A percentile compares a stretch with the other conserved stretches of the same genome.
Evolutionary conservation across 2,329 filamentous ascomycete genomes (phyloP).

Genomic region (Fusarium redolens): DNA sequence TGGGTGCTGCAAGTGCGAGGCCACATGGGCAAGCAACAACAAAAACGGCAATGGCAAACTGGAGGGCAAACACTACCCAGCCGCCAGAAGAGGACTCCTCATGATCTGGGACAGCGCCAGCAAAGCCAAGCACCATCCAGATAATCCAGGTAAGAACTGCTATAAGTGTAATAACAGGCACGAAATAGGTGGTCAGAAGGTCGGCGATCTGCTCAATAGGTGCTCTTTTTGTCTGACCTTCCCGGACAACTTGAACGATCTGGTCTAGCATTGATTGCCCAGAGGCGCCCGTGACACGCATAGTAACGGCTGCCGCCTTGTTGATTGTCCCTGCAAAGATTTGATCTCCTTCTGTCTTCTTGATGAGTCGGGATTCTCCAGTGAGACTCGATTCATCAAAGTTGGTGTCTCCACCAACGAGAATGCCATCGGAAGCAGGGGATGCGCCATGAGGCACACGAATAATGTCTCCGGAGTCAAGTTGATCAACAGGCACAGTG

Average conservation of each 20-base stretch:
- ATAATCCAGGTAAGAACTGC: slow-evolving; percentile 77
- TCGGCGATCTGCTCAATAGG: slow-evolving; percentile 82
- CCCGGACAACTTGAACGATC: slow-evolving; percentile 80
- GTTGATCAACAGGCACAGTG: slow-evolving; percentile 70
- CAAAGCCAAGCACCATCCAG: slow-evolving; percentile 75
- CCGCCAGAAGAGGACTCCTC: slow-evolving; percentile 71
- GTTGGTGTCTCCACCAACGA: slow-evolving; percentile 70
- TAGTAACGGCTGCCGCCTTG: slow-evolving; percentile 70
- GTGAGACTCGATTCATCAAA: slow-evolving; percentile 95
- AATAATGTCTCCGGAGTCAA: slow-evolving; percentile 81
- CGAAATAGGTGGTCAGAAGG: slow-evolving; percentile 79
- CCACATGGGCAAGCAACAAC: slow-evolving; percentile 89
- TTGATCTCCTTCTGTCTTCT: slow-evolving; percentile 70
- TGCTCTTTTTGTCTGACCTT: slow-evolving; percentile 80
- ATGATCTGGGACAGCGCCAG: slow-evolving; percentile 65
- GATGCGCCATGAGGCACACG: slow-evolving; percentile 82
- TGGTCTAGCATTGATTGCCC: slow-evolving; percentile 83
- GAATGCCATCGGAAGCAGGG: slow-evolving; percentile 82
- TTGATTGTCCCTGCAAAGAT: slow-evolving; percentile 83
- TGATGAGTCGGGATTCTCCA: slow-evolving; percentile 76
- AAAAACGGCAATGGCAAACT: slow-evolving; percentile 88
- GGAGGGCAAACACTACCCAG: slow-evolving; percentile 78
- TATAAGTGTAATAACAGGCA: slow-evolving; percentile 76
- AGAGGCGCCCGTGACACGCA: slow-evolving; percentile 71
- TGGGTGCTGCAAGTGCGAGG: slow-evolving; percentile 85